phyloP scores from a whole-genome alignment of 306 rosid species.

The Citrullus mucosospermus region DNA sequence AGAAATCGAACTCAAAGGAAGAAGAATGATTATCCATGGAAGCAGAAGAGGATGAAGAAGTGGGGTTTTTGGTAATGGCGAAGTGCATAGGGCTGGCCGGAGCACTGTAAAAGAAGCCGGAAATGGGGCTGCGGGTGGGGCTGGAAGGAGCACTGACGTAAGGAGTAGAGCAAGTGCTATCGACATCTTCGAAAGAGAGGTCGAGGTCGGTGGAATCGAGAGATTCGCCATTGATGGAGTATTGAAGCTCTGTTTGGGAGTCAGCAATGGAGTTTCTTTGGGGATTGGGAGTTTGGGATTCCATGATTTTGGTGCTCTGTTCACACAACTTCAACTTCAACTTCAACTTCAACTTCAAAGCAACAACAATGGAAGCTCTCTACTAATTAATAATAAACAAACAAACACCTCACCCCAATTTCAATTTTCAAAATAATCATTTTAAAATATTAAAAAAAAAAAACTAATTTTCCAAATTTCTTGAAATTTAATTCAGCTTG shows the following conservation, averaged over 20 bases:
- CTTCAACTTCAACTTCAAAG: not conserved
- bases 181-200: conserved; percentile 30
- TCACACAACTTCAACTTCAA: not conserved
- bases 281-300: conserved; percentile 19
- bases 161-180: conserved; percentile 59
- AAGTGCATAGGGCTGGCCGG: conserved; percentile 78
- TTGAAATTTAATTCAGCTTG: not conserved
- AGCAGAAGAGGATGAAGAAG: conserved; percentile 8
- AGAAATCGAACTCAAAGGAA: conserved; percentile 58
- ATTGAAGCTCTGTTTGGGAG: conserved; percentile 8
- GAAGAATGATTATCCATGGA: conserved; percentile 5
- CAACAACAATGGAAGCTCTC: not conserved
- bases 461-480: not conserved
- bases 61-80: conserved; percentile 15
- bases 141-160: conserved; percentile 79
- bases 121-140: conserved; percentile 33
- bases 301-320: conserved; percentile 23
- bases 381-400: not conserved
- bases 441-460: not conserved
- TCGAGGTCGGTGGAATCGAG: conserved; percentile 3
- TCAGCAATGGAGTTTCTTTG: not conserved
- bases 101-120: conserved; percentile 55
- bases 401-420: not conserved
- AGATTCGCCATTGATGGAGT: conserved; percentile 16
- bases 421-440: not conserved